A percentile compares a stretch with the other conserved stretches of the same genome.
phyloP scores from a whole-genome alignment of 768 basidiomycete genomes.

The Collybiopsis confluens region DNA sequence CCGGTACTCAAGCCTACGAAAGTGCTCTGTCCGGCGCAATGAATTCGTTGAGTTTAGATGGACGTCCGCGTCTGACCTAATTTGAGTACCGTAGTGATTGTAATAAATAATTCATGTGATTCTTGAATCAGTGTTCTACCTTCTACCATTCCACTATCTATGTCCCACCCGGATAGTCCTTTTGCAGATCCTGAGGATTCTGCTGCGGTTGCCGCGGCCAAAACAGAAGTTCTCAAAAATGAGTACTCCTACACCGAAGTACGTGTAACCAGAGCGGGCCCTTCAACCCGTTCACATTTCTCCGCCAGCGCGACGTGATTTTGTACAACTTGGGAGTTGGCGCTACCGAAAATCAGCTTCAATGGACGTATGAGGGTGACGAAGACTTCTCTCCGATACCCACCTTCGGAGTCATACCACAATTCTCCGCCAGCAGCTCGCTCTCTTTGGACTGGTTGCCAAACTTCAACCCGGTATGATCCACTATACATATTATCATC shows the following conservation, averaged over 20 bases:
- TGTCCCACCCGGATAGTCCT: constrained; percentile 32
- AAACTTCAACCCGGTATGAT: constrained; percentile 84
- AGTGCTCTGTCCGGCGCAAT: constrained; percentile 36
- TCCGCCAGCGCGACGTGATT: constrained; percentile 71
- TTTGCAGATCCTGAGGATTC: constrained; percentile 82
- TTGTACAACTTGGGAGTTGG: constrained; percentile 95
- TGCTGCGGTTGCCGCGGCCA: constrained; percentile 75
- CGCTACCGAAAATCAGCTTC: constrained; percentile 87
- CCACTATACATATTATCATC: constrained; percentile 5
- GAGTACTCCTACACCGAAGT: constrained; percentile 77
- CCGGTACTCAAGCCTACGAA: neutral
- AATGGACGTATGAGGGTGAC: constrained; percentile 88
- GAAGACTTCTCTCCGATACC: constrained; percentile 84
- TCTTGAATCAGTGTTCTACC: neutral
- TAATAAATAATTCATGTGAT: too few species aligned
- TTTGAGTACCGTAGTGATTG: too few species aligned
- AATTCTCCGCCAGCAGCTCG: constrained; percentile 68
- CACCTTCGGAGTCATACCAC: constrained; percentile 94
- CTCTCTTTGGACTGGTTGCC: constrained; percentile 84
- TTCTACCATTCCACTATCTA: neutral
- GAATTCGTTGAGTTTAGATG: constrained; percentile 2
- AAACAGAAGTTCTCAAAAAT: constrained; percentile 52
- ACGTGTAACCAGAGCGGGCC: constrained; percentile 1
- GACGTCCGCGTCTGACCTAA: too few species aligned
- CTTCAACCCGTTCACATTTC: neutral